phyloP scores from a whole-genome alignment of 2,329 filamentous ascomycete genomes.

The Drechslera avenae region DNA sequence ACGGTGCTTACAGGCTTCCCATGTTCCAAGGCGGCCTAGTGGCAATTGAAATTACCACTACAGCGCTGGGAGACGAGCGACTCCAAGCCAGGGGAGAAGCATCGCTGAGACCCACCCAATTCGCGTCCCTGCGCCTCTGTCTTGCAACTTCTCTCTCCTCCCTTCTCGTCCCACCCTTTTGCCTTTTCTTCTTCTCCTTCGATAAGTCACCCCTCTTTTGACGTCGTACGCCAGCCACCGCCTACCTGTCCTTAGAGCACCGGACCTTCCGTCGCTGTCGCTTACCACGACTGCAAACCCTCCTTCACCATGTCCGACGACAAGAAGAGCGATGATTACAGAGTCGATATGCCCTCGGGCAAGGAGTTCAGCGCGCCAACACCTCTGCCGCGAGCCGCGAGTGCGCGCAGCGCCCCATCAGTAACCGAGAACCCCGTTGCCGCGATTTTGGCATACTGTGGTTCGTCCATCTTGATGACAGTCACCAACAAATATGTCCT shows the following conservation, averaged over 20 bases:
- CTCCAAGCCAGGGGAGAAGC: slow-evolving; percentile 34
- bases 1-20: slow-evolving; percentile 25
- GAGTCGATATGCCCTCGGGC: slow-evolving; percentile 65
- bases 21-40: slow-evolving; percentile 30
- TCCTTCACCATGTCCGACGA: slow-evolving; percentile 75
- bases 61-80: slow-evolving; percentile 13
- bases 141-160: slow-evolving; percentile 27
- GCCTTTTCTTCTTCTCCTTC: slow-evolving; percentile 23
- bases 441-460: slow-evolving; percentile 88
- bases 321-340: slow-evolving; percentile 82
- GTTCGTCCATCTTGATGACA: slow-evolving; percentile 98
- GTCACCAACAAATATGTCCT: slow-evolving; percentile 99
- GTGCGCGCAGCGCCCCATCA: slow-evolving; percentile 22
- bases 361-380: slow-evolving; percentile 48
- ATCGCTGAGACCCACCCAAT: slow-evolving; percentile 29
- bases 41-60: slow-evolving; percentile 34
- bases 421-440: slow-evolving; percentile 76
- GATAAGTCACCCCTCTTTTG: slow-evolving; percentile 1
- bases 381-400: slow-evolving; percentile 57
- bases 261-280: slow-evolving; percentile 23
- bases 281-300: slow-evolving; percentile 12
- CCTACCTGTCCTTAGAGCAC: slow-evolving; percentile 22
- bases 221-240: slow-evolving; percentile 10
- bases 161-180: slow-evolving; percentile 19
- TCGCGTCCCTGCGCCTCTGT: slow-evolving; percentile 38